A percentile compares a stretch with the other conserved stretches of the same genome.
Conservation (phyloP, 2,329 filamentous ascomycete genomes). For the Fusarium musae region DNA sequence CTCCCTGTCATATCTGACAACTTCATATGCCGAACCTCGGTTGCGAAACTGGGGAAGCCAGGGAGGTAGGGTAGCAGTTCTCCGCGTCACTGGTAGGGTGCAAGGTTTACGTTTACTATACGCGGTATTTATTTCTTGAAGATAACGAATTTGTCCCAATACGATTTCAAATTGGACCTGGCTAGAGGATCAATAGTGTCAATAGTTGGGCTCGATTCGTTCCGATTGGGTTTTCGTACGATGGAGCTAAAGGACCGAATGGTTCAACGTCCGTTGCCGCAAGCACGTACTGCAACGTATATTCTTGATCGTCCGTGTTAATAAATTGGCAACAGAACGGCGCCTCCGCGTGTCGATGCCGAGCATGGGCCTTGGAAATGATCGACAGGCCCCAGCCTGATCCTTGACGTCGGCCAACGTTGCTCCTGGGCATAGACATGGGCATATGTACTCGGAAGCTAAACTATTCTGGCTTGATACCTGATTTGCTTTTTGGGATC, state of each 20-base stretch:
- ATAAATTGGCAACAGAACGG: background rate
- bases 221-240: background rate
- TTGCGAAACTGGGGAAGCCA: background rate
- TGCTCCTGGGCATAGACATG: background rate
- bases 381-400: background rate
- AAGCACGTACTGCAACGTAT: background rate
- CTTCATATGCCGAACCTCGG: background rate
- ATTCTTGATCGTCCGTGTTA: background rate
- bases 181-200: background rate
- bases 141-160: background rate
- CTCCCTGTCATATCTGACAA: background rate
- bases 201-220: background rate
- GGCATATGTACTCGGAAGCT: background rate
- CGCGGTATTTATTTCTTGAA: background rate
- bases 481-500: background rate
- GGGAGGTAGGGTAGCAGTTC: background rate
- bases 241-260: background rate
- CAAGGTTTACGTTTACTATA: background rate
- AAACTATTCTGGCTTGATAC: background rate
- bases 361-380: background rate
- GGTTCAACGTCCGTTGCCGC: background rate
- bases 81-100: background rate
- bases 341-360: background rate
- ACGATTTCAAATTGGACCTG: no score
- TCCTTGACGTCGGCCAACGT: background rate